Percentiles rank a stretch among this genome's conserved stretches.
Conservation (phyloP, 352 stramenopile species). For the Lagenidium sp. region DNA sequence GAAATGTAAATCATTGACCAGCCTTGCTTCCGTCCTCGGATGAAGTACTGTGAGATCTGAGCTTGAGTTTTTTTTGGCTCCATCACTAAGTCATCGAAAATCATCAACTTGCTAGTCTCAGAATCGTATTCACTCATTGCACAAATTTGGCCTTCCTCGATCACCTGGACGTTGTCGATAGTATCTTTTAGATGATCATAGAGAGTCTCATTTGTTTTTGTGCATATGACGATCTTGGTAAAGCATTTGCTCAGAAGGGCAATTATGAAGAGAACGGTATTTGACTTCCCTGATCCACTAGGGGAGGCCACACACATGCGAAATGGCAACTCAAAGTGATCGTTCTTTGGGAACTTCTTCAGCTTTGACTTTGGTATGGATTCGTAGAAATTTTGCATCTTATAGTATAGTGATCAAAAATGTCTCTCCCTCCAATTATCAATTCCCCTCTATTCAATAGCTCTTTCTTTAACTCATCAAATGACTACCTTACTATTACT, state of each 20-base stretch:
- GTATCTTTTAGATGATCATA: slow-evolving; percentile 9
- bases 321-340: slow-evolving; percentile 10
- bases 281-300: slow-evolving; percentile 4
- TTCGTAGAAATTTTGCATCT: slow-evolving; percentile 12
- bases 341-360: slow-evolving; percentile 7
- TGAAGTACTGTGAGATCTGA: slow-evolving; percentile 8
- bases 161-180: slow-evolving; percentile 5
- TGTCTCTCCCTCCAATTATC: slow-evolving; percentile 8
- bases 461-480: slow-evolving; percentile 8
- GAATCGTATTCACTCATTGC: slow-evolving; percentile 4
- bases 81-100: slow-evolving; percentile 7
- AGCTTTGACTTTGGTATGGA: slow-evolving; percentile 8
- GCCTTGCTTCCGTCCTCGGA: slow-evolving; percentile 5
- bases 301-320: slow-evolving; percentile 6
- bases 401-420: slow-evolving; percentile 7
- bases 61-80: slow-evolving; percentile 7
- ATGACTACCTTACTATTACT: slow-evolving; percentile 5
- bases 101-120: slow-evolving; percentile 7
- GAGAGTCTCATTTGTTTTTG: slow-evolving; percentile 7
- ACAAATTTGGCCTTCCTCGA: slow-evolving; percentile 4
- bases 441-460: slow-evolving; percentile 11
- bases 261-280: slow-evolving; percentile 6
- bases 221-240: slow-evolving; percentile 8
- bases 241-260: slow-evolving; percentile 7
- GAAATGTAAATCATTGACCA: slow-evolving; percentile 8